Evolutionary conservation across 192 early-diverging fungal species (phyloP), one percentile per base, ranked within the genome.

Genomic region (Mortierella hygrophila): DNA sequence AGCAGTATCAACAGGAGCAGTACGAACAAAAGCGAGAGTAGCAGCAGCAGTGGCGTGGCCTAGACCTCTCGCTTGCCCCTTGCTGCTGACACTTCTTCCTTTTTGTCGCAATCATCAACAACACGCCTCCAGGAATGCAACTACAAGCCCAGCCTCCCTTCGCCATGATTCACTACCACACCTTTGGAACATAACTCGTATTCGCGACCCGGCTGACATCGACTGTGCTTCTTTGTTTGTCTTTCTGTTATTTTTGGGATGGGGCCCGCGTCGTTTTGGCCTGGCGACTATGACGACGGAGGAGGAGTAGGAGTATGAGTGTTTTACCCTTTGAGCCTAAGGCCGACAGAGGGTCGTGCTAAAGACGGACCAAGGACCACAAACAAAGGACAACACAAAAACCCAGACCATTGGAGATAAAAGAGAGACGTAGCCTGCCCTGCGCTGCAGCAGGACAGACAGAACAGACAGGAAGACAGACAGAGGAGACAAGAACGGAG

Each of bases 321-420:
- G 60, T 65, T 65, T 65, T 65, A 65, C 60, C 60, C 60, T 65
- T 65, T 26, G 60, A 32, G 60, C 60, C 60, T 65, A 65, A 65
- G 60, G n/a, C 29, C 3, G 29, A 29, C 23, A 23, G n/a, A 18
- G 23, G 18, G 69, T 68, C 6, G 55, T 35, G 29, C 78, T 72
- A 79, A 72, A 52, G 70, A 72, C 49, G 68, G 16, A 63, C 38
- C 54, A 42, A 79, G 49, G 26, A 32, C 78, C 60, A 65, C 60
- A 65, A 8, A 65, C 49, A 11, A 29, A 65, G 60, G 60, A 65
- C 60, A 65, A 65, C 29, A 65, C 1, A 32, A 29, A 65, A 57
- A 29, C 60, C 60, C 57, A 60, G 57, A 60, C 57, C 57, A 60
- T 60, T 60, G 57, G 52, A 55, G 21, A 60, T 5, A 60, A 60